phyloP scores from a whole-genome alignment of 2,329 filamentous ascomycete genomes.

The Fusarium abutilonis region DNA sequence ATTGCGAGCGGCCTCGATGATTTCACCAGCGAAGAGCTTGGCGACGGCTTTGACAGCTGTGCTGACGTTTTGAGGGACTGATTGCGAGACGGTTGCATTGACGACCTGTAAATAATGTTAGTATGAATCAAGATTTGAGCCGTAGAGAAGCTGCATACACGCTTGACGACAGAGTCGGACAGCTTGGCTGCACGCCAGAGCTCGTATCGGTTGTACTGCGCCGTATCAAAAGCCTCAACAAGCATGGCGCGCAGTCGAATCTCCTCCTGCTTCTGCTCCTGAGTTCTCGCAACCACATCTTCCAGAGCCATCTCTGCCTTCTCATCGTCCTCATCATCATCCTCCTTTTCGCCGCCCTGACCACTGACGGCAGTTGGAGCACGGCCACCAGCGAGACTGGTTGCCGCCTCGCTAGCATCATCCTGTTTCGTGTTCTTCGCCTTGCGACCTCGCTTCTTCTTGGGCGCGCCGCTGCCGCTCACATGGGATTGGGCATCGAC shows the following conservation, averaged over 20 bases:
- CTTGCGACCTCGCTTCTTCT: conserved; percentile 71
- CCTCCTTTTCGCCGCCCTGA: conserved; percentile 57
- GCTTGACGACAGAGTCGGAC: conserved; percentile 73
- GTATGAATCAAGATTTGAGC: neutral
- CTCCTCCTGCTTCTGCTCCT: conserved; percentile 74
- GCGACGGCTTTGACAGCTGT: conserved; percentile 79
- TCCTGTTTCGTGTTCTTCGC: conserved; percentile 63
- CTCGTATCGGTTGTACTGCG: conserved; percentile 76
- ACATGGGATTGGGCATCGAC: conserved; percentile 69
- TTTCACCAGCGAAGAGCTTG: conserved; percentile 79
- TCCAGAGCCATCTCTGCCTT: conserved; percentile 66
- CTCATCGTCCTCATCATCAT: conserved; percentile 68
- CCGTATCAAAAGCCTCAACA: conserved; percentile 70
- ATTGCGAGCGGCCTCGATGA: conserved; percentile 76
- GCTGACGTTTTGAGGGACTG: conserved; percentile 76
- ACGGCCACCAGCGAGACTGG: conserved; percentile 55
- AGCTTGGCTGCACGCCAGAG: conserved; percentile 76
- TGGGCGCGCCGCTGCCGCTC: conserved; percentile 63
- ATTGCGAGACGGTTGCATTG: conserved; percentile 83
- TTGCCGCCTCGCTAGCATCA: conserved; percentile 56
- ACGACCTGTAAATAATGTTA: conserved; percentile 63
- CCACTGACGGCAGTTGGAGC: conserved; percentile 58
- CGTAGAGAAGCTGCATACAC: conserved; percentile 56
- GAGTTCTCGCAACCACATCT: conserved; percentile 68
- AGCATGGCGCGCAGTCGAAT: conserved; percentile 67